Conservation (phyloP, 495 filamentous ascomycete species). For the Talaromyces trachyspermus region DNA sequence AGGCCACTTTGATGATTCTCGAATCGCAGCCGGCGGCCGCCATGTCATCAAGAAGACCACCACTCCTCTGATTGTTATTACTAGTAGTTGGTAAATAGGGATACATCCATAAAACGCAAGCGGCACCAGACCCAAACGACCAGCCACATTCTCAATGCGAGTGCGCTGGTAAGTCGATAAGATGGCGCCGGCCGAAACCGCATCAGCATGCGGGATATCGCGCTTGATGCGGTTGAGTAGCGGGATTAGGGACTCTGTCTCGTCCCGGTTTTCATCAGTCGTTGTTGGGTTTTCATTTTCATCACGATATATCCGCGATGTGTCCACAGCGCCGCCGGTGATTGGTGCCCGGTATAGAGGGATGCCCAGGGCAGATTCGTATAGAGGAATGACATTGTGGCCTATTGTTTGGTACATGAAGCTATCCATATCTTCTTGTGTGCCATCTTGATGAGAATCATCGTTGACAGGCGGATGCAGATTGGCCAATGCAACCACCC, state of each 20-base stretch:
- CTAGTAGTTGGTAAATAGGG: slow-evolving; percentile 53
- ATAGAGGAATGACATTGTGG: slow-evolving; percentile 79
- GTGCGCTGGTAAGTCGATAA: slow-evolving; percentile 93
- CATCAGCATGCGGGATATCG: slow-evolving; percentile 69
- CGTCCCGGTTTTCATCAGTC: slow-evolving; percentile 44
- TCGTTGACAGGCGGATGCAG: slow-evolving; percentile 52
- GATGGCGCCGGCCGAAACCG: slow-evolving; percentile 85
- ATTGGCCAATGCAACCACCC: slow-evolving; percentile 82
- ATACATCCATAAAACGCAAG: slow-evolving; percentile 90
- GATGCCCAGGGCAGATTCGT: slow-evolving; percentile 64
- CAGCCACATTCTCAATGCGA: slow-evolving; percentile 79
- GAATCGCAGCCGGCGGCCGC: slow-evolving; percentile 66
- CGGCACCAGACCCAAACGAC: slow-evolving; percentile 67
- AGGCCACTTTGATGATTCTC: slow-evolving; percentile 88
- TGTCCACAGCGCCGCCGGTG: slow-evolving; percentile 56
- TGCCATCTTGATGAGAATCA: slow-evolving; percentile 15
- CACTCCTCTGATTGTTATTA: slow-evolving; percentile 16
- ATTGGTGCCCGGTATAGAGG: slow-evolving; percentile 77
- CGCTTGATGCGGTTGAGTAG: slow-evolving; percentile 56
- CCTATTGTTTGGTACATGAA: slow-evolving; percentile 99
- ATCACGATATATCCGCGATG: slow-evolving; percentile 48
- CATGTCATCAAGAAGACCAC: slow-evolving; percentile 73
- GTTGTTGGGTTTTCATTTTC: slow-evolving; percentile 10
- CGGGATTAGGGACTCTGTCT: slow-evolving; percentile 78
- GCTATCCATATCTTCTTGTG: slow-evolving; percentile 74